A percentile compares a stretch with the other conserved stretches of the same genome.
phyloP scores from a whole-genome alignment of 1,284 basidiomycete genomes.

The Coniferiporia weirii region DNA sequence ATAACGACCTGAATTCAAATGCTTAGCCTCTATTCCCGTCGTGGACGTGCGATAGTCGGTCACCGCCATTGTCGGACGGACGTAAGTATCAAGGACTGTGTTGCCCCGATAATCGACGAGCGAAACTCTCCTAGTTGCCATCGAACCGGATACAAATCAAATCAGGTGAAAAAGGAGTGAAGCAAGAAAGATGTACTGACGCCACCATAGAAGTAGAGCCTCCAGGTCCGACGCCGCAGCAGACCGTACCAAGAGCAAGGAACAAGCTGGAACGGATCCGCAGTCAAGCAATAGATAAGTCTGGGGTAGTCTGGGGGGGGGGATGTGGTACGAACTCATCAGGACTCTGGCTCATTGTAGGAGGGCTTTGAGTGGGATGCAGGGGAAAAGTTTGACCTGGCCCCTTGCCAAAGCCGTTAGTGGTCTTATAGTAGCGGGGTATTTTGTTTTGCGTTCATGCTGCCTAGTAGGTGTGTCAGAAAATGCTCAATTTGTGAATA shows the following conservation, averaged over 20 bases:
- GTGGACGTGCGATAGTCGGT: constrained; percentile 68
- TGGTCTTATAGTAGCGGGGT: no score
- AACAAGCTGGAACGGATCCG: constrained; percentile 9
- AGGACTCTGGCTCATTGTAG: constrained; percentile 12
- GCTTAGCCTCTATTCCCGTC: constrained; percentile 58
- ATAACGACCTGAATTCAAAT: constrained; percentile 47
- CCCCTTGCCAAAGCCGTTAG: neutral
- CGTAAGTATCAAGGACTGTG: constrained; percentile 54
- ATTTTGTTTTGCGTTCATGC: no score
- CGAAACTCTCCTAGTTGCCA: constrained; percentile 44
- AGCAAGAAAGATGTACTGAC: constrained; percentile 37
- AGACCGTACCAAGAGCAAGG: constrained; percentile 20
- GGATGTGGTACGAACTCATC: constrained; percentile 29
- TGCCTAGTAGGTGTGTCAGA: no score
- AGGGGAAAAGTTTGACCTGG: neutral
- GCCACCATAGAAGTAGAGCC: constrained; percentile 74
- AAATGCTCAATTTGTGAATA: no score
- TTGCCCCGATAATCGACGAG: constrained; percentile 61
- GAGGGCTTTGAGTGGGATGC: neutral
- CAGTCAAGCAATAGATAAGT: constrained; percentile 55
- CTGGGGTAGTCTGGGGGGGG: constrained; percentile 53
- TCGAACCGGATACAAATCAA: constrained; percentile 1
- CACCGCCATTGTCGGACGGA: constrained; percentile 62
- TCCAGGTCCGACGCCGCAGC: constrained; percentile 32
- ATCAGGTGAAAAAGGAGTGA: constrained; percentile 6